phyloP scores from a whole-genome alignment of 495 filamentous ascomycete genomes.

The Lichenothelia convexa region DNA sequence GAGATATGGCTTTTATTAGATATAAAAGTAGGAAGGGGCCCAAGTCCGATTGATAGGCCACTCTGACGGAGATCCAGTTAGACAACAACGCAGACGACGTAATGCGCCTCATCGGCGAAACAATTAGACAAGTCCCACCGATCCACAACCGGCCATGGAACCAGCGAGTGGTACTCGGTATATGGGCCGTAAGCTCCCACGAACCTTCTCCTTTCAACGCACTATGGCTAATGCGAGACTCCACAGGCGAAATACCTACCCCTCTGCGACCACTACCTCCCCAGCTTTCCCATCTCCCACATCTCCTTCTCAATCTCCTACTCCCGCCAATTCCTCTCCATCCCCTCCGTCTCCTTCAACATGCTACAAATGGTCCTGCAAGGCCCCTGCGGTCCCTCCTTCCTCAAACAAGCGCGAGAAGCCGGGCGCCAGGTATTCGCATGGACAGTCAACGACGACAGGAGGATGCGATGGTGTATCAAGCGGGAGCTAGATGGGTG shows the following conservation, averaged over 20 bases:
- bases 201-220: not conserved
- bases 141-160: conserved; percentile 38
- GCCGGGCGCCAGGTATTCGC: conserved; percentile 41
- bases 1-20: conserved; percentile 71
- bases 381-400: conserved; percentile 39
- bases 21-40: conserved; percentile 45
- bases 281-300: conserved; percentile 45
- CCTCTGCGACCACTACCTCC: conserved; percentile 39
- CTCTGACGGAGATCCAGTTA: conserved; percentile 20
- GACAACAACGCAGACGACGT: conserved; percentile 54
- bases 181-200: conserved; percentile 55
- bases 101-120: conserved; percentile 42
- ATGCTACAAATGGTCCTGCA: conserved; percentile 47
- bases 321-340: conserved; percentile 46
- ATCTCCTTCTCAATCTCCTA: conserved; percentile 55
- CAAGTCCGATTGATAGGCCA: not conserved
- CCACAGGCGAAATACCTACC: conserved; percentile 47
- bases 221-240: conserved; percentile 10
- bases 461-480: conserved; percentile 57
- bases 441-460: conserved; percentile 72
- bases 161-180: conserved; percentile 54
- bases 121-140: conserved; percentile 34
- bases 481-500: conserved; percentile 33
- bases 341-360: conserved; percentile 53
- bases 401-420: conserved; percentile 39